phyloP scores from a whole-genome alignment of 192 early-diverging fungal genomes.

The Coemansia sp. region DNA sequence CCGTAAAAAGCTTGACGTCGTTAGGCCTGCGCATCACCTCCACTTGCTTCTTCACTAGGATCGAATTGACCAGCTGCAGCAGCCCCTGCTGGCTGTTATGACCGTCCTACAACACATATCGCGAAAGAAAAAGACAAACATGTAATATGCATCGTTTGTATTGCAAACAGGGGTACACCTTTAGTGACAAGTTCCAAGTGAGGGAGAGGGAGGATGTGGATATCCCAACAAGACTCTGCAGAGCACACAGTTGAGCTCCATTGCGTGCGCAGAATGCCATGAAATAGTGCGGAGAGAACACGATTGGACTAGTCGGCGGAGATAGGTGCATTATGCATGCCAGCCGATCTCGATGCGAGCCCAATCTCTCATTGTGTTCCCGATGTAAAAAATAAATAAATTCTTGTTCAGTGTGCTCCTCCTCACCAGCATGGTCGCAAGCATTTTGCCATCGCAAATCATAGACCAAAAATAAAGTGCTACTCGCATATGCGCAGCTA shows the following conservation, averaged over 20 bases:
- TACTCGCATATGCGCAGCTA: background rate
- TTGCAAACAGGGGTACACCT: background rate
- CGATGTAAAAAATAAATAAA: too few relatives aligned
- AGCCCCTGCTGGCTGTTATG: conserved; percentile 21
- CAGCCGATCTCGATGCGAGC: too few relatives aligned
- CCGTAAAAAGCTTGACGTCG: conserved; percentile 29
- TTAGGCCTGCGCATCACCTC: conserved; percentile 43
- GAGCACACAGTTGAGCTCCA: background rate
- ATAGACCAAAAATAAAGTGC: background rate
- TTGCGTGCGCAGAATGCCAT: background rate
- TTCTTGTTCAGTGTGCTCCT: too few relatives aligned
- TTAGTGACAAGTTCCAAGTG: background rate
- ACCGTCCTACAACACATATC: conserved; percentile 17
- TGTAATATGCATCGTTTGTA: background rate
- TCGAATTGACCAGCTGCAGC: conserved; percentile 34
- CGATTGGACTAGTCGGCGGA: conserved; percentile 2
- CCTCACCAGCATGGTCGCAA: too few relatives aligned
- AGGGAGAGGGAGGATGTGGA: background rate
- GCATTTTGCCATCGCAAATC: too few relatives aligned
- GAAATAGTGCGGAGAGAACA: conserved; percentile 7
- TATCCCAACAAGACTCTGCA: background rate
- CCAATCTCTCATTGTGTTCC: too few relatives aligned
- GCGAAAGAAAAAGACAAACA: conserved; percentile 3
- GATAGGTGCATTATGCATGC: background rate
- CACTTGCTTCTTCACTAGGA: conserved; percentile 40